A percentile compares a stretch with the other conserved stretches of the same genome.
Evolutionary conservation across 2,329 filamentous ascomycete species (phyloP).

Genomic region (Endoconidiophora polonica): DNA sequence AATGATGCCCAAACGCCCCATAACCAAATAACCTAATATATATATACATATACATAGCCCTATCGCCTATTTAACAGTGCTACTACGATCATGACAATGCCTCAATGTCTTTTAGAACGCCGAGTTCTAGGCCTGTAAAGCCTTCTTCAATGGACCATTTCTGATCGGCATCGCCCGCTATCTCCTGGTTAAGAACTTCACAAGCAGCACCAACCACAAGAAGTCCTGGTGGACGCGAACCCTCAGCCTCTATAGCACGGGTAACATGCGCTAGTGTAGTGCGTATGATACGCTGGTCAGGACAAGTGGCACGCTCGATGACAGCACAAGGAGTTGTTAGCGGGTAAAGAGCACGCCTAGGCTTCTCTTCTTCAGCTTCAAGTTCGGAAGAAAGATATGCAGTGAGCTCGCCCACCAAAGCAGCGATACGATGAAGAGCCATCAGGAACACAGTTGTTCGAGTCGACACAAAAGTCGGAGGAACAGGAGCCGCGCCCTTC

Average conservation of each 20-base stretch:
- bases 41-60: not conserved
- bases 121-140: slow-evolving; percentile 53
- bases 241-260: slow-evolving; percentile 72
- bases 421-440: slow-evolving; percentile 71
- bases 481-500: slow-evolving; percentile 68
- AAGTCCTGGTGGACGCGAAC: slow-evolving; percentile 74
- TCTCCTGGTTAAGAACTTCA: slow-evolving; percentile 47
- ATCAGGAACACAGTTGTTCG: slow-evolving; percentile 89
- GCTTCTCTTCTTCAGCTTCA: slow-evolving; percentile 18
- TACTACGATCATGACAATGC: slow-evolving; percentile 1
- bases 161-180: slow-evolving; percentile 20
- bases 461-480: slow-evolving; percentile 58
- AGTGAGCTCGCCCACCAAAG: slow-evolving; percentile 56
- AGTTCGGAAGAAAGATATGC: slow-evolving; percentile 19
- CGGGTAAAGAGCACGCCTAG: slow-evolving; percentile 43
- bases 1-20: not conserved
- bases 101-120: slow-evolving; percentile 14
- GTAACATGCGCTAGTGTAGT: slow-evolving; percentile 68
- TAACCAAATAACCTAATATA: not conserved
- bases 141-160: slow-evolving; percentile 80
- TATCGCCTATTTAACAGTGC: not conserved
- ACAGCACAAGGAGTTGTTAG: slow-evolving; percentile 73
- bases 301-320: slow-evolving; percentile 81
- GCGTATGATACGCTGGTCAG: slow-evolving; percentile 82
- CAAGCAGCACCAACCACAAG: slow-evolving; percentile 76